Evolutionary conservation across 2,329 filamentous ascomycete genomes (phyloP).

Genomic region (Beauveria caledonica): DNA sequence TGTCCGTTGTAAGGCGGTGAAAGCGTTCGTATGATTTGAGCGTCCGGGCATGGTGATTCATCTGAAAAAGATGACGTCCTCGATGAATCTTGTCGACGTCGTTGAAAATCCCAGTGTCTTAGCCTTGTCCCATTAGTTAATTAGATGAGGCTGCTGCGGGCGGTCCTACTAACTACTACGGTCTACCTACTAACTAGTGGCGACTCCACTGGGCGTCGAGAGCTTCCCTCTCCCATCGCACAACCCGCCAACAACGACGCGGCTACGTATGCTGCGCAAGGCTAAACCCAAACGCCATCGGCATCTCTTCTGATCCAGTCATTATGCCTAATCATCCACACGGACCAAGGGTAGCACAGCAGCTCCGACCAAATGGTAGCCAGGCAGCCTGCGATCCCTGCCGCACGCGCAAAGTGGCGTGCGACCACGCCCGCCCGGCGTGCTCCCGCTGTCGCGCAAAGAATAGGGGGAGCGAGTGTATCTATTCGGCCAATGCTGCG

Average conservation of each 20-base stretch:
- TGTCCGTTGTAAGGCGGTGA: neutral
- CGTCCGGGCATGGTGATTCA: too few relatives aligned
- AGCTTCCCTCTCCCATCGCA: neutral
- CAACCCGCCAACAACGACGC: neutral
- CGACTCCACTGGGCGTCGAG: neutral
- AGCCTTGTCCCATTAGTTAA: neutral
- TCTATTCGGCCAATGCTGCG: slow-evolving; percentile 19
- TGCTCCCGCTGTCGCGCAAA: slow-evolving; percentile 30
- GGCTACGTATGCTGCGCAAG: neutral
- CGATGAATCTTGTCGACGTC: too few relatives aligned
- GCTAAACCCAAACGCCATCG: neutral
- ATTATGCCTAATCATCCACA: neutral
- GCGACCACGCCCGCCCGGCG: slow-evolving; percentile 30
- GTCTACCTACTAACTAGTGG: neutral
- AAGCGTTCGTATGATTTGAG: too few relatives aligned
- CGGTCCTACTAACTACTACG: too few relatives aligned
- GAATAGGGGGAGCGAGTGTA: slow-evolving; percentile 23
- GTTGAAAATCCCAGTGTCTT: neutral
- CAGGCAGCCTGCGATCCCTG: slow-evolving; percentile 25
- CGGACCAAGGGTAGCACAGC: neutral
- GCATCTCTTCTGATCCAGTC: neutral
- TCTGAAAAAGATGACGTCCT: too few relatives aligned
- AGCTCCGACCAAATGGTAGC: slow-evolving; percentile 21
- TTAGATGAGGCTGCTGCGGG: neutral
- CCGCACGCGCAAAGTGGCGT: slow-evolving; percentile 31